Conservation (phyloP, 257 asterid genomes). For the Plantago elongata region DNA sequence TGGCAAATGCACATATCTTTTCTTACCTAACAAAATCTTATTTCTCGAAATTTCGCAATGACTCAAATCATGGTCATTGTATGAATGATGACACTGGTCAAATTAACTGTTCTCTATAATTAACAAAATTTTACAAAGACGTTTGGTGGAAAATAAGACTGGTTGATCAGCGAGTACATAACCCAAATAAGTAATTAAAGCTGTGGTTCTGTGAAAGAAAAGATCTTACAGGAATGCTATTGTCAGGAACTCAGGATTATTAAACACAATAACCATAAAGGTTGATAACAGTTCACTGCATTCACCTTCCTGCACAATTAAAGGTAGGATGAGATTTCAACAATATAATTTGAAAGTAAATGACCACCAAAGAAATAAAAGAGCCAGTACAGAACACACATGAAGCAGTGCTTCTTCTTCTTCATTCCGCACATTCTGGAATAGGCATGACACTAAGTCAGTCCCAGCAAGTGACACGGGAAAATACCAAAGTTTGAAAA, state of each 20-base stretch:
- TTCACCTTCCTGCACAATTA: conserved; percentile 77
- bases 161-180: conserved; percentile 2
- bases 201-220: neutral
- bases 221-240: conserved; percentile 74
- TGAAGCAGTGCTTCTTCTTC: too few relatives aligned
- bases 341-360: neutral
- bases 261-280: conserved; percentile 96
- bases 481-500: conserved; percentile 13
- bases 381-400: conserved; percentile 44
- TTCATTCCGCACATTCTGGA: conserved; percentile 89
- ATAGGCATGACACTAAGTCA: conserved; percentile 30
- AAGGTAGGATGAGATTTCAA: conserved; percentile 2
- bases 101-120: too few relatives aligned
- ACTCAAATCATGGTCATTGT: too few relatives aligned
- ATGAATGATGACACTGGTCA: too few relatives aligned
- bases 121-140: too few relatives aligned
- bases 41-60: neutral
- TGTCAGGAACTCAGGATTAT: conserved; percentile 91
- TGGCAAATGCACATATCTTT: too few relatives aligned
- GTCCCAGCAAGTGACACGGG: conserved; percentile 2
- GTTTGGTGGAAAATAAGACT: conserved; percentile 7
- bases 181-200: neutral
- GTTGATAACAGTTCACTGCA: conserved; percentile 91
- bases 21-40: too few relatives aligned
- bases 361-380: conserved; percentile 1